A percentile compares a stretch with the other conserved stretches of the same genome.
Evolutionary conservation across 306 rosid species (phyloP).

Genomic region (Glycine latifolia): DNA sequence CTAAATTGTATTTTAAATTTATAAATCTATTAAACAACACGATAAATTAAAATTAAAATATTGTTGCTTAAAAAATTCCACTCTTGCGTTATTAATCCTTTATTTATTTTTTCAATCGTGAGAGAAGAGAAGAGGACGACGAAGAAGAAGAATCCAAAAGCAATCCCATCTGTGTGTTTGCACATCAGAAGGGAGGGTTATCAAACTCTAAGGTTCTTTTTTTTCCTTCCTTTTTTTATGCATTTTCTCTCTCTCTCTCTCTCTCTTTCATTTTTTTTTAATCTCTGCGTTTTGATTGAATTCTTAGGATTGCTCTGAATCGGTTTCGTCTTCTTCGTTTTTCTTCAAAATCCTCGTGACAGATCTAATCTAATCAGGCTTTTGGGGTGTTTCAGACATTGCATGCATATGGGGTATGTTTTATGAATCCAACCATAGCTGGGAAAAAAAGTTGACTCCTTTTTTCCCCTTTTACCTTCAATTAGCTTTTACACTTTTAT

Average conservation of each 20-base stretch:
- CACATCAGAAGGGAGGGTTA: conserved; percentile 53
- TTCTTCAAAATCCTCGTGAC: conserved; percentile 28
- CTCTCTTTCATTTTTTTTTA: background rate
- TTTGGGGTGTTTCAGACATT: conserved; percentile 45
- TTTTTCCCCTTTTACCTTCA: conserved; percentile 25
- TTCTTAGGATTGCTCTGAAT: conserved; percentile 49
- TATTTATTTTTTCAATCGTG: background rate
- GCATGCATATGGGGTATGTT: conserved; percentile 67
- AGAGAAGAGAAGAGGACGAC: conserved; percentile 27
- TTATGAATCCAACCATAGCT: conserved; percentile 47
- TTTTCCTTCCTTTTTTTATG: background rate
- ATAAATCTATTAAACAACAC: background rate
- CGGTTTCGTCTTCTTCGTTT: conserved; percentile 39
- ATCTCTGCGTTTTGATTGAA: conserved; percentile 17
- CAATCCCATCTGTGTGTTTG: conserved; percentile 54
- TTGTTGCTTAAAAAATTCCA: conserved; percentile 21
- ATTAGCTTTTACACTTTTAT: background rate
- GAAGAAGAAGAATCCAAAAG: conserved; percentile 48
- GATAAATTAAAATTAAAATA: background rate
- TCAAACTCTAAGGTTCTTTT: conserved; percentile 31
- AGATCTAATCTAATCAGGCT: conserved; percentile 46
- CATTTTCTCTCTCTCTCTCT: background rate
- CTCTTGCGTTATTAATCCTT: background rate
- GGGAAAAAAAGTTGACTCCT: conserved; percentile 17
- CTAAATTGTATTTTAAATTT: background rate